Evolutionary conservation across 176 grass and related monocot species (phyloP).

Genomic region (Secale cereale): DNA sequence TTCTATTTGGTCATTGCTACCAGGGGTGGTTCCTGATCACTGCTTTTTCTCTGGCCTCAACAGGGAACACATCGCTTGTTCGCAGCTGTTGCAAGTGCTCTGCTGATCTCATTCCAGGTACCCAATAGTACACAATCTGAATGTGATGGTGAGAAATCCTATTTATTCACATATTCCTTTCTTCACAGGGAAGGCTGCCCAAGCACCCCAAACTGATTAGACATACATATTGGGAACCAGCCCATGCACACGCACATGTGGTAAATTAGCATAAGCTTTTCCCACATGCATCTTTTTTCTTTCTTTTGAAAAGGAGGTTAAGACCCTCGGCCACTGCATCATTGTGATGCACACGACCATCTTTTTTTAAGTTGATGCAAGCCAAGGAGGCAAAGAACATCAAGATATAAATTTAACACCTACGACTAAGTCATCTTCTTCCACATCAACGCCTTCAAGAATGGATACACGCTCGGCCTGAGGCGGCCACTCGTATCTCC

Average conservation of each 20-base stretch:
- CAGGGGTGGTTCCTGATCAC: constrained; percentile 10
- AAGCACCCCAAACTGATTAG: constrained; percentile 28
- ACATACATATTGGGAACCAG: neutral
- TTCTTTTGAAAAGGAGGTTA: no score
- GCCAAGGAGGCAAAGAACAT: no score
- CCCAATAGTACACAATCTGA: constrained; percentile 21
- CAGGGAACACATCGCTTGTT: constrained; percentile 37
- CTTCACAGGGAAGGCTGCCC: constrained; percentile 21
- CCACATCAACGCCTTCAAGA: no score
- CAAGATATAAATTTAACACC: no score
- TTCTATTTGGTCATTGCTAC: constrained; percentile 28
- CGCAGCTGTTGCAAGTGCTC: constrained; percentile 1
- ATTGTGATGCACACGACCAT: no score
- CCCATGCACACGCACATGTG: constrained; percentile 3
- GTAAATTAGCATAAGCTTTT: constrained; percentile 18
- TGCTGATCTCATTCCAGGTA: constrained; percentile 21
- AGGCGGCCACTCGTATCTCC: neutral
- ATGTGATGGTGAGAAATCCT: constrained; percentile 4
- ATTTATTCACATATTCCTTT: constrained; percentile 31
- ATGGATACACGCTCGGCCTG: no score
- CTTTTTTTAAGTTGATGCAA: no score
- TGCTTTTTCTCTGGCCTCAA: constrained; percentile 47
- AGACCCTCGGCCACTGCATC: no score
- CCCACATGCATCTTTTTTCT: neutral
- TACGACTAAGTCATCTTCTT: no score